phyloP scores from a whole-genome alignment of 306 rosid species.

The Cicer yamashitae region DNA sequence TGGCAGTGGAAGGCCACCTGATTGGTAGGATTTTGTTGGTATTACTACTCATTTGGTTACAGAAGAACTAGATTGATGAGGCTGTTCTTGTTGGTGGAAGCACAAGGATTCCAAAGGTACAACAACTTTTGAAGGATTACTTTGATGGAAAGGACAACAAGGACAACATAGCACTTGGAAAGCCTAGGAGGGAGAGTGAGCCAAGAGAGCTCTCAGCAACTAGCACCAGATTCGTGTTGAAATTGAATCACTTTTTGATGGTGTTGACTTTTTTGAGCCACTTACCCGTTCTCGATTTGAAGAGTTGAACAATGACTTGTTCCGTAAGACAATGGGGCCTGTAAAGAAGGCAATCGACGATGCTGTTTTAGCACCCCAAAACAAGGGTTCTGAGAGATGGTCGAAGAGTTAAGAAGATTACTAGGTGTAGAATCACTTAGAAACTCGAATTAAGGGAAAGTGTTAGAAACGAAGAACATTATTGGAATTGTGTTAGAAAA shows the following conservation, averaged over 20 bases:
- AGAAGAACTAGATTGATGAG: slow-evolving; percentile 85
- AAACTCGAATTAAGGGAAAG: too few relatives aligned
- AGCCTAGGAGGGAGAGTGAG: slow-evolving; percentile 90
- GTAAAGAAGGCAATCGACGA: slow-evolving; percentile 97
- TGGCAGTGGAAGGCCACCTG: too few relatives aligned
- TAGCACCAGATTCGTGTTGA: slow-evolving; percentile 98
- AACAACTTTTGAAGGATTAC: slow-evolving; percentile 90
- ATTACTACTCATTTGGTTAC: slow-evolving; percentile 46
- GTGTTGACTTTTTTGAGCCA: slow-evolving; percentile 82
- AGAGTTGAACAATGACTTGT: slow-evolving; percentile 92
- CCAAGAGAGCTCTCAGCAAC: slow-evolving; percentile 97
- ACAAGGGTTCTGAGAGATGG: slow-evolving; percentile 64
- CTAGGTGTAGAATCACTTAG: too few relatives aligned
- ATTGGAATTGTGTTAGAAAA: too few relatives aligned
- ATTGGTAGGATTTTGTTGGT: too few relatives aligned
- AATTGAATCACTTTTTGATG: slow-evolving; percentile 93
- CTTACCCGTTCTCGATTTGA: slow-evolving; percentile 90
- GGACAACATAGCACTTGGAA: slow-evolving; percentile 96
- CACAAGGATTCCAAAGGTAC: slow-evolving; percentile 95
- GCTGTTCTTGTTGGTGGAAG: slow-evolving; percentile 98
- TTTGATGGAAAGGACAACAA: slow-evolving; percentile 94
- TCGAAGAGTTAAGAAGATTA: too few relatives aligned
- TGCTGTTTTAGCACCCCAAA: slow-evolving; percentile 70
- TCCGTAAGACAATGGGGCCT: slow-evolving; percentile 97
- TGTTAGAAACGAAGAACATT: too few relatives aligned